Evolutionary conservation across 1,284 basidiomycete species (phyloP).

Genomic region (Xerocomus tenax): DNA sequence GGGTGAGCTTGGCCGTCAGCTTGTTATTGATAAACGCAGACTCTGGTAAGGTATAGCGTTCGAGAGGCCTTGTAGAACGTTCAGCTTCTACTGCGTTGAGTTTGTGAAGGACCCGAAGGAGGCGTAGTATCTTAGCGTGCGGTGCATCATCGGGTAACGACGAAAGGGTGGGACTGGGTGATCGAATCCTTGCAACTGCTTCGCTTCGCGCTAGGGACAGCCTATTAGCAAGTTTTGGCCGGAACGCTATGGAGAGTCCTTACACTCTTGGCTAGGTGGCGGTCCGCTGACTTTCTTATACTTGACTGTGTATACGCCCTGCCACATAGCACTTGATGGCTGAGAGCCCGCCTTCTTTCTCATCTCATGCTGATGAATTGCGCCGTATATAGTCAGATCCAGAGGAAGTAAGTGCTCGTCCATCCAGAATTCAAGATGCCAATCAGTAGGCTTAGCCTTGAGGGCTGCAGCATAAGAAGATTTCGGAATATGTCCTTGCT

Average conservation of each 20-base stretch:
- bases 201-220: constrained; percentile 29
- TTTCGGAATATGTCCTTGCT: constrained; percentile 40
- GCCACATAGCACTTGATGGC: constrained; percentile 74
- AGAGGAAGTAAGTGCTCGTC: constrained; percentile 76
- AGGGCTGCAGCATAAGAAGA: constrained; percentile 89
- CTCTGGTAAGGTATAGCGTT: constrained; percentile 57
- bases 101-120: constrained; percentile 82
- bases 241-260: constrained; percentile 21
- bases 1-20: constrained; percentile 93
- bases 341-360: constrained; percentile 57
- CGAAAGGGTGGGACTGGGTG: constrained; percentile 54
- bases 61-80: constrained; percentile 40
- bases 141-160: constrained; percentile 80
- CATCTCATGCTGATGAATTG: constrained; percentile 82
- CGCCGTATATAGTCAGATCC: constrained; percentile 91
- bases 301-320: constrained; percentile 82
- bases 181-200: constrained; percentile 43
- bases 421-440: constrained; percentile 94
- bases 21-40: constrained; percentile 95
- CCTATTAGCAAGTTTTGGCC: constrained; percentile 14
- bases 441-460: constrained; percentile 86
- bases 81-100: constrained; percentile 63
- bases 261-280: constrained; percentile 53
- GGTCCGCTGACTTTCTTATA: constrained; percentile 91
- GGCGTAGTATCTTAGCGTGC: constrained; percentile 83